Evolutionary conservation across 306 rosid species (phyloP), one percentile per base, ranked within the genome.

Genomic region (Adenanthera pavonina): DNA sequence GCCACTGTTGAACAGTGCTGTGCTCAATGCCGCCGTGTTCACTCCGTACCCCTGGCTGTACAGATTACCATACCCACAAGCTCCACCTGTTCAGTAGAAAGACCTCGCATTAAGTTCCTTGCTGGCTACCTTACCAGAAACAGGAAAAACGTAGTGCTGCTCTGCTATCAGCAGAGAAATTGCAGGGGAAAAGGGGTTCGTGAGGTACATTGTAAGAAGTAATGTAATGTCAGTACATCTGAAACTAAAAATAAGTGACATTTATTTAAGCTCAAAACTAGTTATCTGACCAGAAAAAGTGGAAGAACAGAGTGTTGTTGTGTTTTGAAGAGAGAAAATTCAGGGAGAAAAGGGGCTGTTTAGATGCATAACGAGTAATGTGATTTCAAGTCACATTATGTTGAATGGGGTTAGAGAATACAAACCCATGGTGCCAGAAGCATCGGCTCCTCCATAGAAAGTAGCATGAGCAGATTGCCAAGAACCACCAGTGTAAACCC

Each of bases 41-140:
- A 93, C 98, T 0, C 99, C 99, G 53, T 95, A 95, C 6, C 99
- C 99, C 76, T 95, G 99, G 85, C 99, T 95, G 89, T 95, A 95
- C 6, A 95, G 79, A 75, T 95, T 95, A 0, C 99, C 99, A n/a
- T 93, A 95, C 54, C 99, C 99, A 65, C 99, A 95, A 49, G 99
- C 99, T 46, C 99, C 99, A 0, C 99, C 99, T 95, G 73, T 1
- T 46, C 46, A 14, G 6, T 12, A 19, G 35, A 62, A 14, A 66
- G 8, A 36, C 12, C 1, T 36, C 0, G 30, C 12, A 4, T 48
- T 20, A 20, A 54, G 52, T 51, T 8, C 9, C 2, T 41, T 2
- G 5, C 36, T 7, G 3, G 38, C 17, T 49, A 16, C 1, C 6
- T 17, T 8, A 66, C 30, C 6, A 11, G 47, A 38, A 66, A 65